phyloP scores from a whole-genome alignment of 495 filamentous ascomycete species.

The Penicillium manginii region DNA sequence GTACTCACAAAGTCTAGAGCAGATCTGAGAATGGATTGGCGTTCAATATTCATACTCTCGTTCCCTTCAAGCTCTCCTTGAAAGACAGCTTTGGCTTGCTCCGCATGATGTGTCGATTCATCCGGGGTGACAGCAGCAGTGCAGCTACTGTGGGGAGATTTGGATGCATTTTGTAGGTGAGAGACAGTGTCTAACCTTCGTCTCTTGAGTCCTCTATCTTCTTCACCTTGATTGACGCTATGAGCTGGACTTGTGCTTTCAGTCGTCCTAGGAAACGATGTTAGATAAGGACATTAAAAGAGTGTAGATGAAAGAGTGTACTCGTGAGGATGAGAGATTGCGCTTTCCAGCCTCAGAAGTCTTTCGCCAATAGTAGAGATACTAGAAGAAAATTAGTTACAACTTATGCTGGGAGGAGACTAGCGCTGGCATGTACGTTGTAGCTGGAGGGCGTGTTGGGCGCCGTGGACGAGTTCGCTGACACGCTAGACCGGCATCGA shows the following conservation, averaged over 20 bases:
- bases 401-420: neutral
- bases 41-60: constrained; percentile 22
- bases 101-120: constrained; percentile 30
- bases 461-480: constrained; percentile 20
- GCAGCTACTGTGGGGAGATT: constrained; percentile 14
- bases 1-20: constrained; percentile 29
- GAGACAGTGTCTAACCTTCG: constrained; percentile 12
- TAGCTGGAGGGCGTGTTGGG: constrained; percentile 11
- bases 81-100: constrained; percentile 29
- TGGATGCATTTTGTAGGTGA: neutral
- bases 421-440: constrained; percentile 6
- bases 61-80: constrained; percentile 29
- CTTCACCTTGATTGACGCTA: neutral
- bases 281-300: neutral
- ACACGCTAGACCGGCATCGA: constrained; percentile 29
- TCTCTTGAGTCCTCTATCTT: constrained; percentile 8
- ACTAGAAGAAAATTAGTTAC: neutral
- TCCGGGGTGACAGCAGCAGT: constrained; percentile 11
- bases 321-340: constrained; percentile 15
- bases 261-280: neutral
- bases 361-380: constrained; percentile 18
- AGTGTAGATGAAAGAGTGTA: constrained; percentile 1
- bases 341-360: constrained; percentile 17
- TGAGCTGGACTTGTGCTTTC: constrained; percentile 1
- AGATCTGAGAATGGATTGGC: constrained; percentile 27